phyloP scores from a whole-genome alignment of 306 rosid species.

The Begonia peltatifolia region DNA sequence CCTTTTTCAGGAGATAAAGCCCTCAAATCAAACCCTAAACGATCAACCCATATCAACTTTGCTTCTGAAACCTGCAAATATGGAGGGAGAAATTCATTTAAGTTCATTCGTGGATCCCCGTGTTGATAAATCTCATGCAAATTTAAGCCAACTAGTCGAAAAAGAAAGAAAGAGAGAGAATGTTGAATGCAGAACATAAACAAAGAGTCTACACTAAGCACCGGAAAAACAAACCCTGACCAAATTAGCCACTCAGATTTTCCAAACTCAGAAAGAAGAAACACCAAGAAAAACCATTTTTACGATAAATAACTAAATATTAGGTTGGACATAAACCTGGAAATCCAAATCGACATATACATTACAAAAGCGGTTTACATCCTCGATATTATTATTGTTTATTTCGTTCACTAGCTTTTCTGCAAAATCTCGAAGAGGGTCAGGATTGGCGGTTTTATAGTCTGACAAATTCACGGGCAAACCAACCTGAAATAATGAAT shows the following conservation, averaged over 20 bases:
- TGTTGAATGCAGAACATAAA: not conserved
- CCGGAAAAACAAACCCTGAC: not conserved
- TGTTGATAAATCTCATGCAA: not conserved
- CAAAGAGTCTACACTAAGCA: not conserved
- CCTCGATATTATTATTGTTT: slow-evolving; percentile 67
- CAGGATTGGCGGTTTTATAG: slow-evolving; percentile 62
- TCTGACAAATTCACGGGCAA: slow-evolving; percentile 54
- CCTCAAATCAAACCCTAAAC: slow-evolving; percentile 75
- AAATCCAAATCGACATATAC: slow-evolving; percentile 60
- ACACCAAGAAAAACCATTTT: too few relatives aligned
- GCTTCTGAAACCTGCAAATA: slow-evolving; percentile 58
- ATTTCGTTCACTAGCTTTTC: slow-evolving; percentile 63
- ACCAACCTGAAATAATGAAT: slow-evolving; percentile 36
- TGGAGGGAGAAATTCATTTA: not conserved
- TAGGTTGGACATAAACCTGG: slow-evolving; percentile 33
- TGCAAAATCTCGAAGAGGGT: slow-evolving; percentile 75
- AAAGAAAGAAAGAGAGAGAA: not conserved
- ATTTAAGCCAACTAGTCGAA: slow-evolving; percentile 1
- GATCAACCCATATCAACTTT: slow-evolving; percentile 84
- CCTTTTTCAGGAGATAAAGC: slow-evolving; percentile 45
- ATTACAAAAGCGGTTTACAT: slow-evolving; percentile 72
- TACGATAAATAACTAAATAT: too few relatives aligned
- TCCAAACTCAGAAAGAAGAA: too few relatives aligned
- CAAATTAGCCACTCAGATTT: not conserved
- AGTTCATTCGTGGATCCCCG: not conserved